Conservation (phyloP, 805 yeast species). For the Scheffersomyces spartinae region DNA sequence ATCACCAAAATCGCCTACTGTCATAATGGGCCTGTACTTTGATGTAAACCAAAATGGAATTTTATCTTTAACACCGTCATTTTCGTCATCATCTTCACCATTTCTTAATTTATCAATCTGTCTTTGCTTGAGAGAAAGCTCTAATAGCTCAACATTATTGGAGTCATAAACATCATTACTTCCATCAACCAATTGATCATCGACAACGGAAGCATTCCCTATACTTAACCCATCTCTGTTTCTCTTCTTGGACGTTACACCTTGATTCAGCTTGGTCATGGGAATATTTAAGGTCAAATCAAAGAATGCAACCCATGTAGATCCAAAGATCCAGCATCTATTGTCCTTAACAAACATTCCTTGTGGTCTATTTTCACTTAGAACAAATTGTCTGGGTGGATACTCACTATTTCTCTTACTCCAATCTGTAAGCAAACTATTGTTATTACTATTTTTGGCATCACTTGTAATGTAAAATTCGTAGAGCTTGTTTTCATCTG, state of each 20-base stretch:
- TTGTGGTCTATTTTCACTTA: slow-evolving; percentile 53
- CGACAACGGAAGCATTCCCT: slow-evolving; percentile 9
- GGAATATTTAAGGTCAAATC: slow-evolving; percentile 54
- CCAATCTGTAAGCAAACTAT: slow-evolving; percentile 56
- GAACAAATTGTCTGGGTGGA: slow-evolving; percentile 53
- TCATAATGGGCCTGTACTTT: slow-evolving; percentile 63
- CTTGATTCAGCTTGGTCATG: slow-evolving; percentile 18
- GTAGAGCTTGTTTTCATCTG: slow-evolving; percentile 63
- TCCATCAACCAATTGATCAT: slow-evolving; percentile 5
- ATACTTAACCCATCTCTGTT: slow-evolving; percentile 30
- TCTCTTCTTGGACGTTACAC: slow-evolving; percentile 24
- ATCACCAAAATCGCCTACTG: slow-evolving; percentile 41
- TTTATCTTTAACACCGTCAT: slow-evolving; percentile 14
- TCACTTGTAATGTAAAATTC: slow-evolving; percentile 60
- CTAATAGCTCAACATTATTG: slow-evolving; percentile 7
- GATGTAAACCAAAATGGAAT: slow-evolving; percentile 64
- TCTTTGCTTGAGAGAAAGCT: slow-evolving; percentile 16
- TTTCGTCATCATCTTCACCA: slow-evolving; percentile 27
- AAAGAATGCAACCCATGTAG: slow-evolving; percentile 68
- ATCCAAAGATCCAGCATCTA: slow-evolving; percentile 79
- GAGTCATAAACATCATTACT: background rate
- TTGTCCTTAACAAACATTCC: slow-evolving; percentile 50
- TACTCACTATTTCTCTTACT: slow-evolving; percentile 64
- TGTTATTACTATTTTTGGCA: slow-evolving; percentile 8
- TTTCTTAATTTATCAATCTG: slow-evolving; percentile 25